Base-by-base conservation (phyloP, 768 basidiomycete species). In the Boletus barrowsii region DNA sequence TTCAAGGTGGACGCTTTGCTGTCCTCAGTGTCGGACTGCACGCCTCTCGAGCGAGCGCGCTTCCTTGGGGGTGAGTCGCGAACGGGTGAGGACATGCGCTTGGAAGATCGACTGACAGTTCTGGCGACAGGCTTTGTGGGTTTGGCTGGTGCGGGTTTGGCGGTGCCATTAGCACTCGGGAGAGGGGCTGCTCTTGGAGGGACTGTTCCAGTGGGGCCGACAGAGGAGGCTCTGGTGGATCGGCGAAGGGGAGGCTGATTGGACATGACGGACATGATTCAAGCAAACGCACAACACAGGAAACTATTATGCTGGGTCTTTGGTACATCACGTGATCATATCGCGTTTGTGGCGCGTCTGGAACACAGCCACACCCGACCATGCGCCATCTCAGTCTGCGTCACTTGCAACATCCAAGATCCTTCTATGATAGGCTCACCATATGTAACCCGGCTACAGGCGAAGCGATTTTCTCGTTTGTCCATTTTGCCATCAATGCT, bases 371-470 rank as follows among this genome's bases (percentile, higher is more conserved):
- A 62, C 62, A 48, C 1, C 2, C 5, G 7, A 32, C 36, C 35
- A 66, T 64, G 61, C 36, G 18, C 26, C 53, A 20, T 17, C 37
- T 35, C 14, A 22, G 2, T 22, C 47, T 43, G 14, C 49, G 53
- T 24, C 58, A 55, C 26, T 67, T 17, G 35, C 35, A 36, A 36
- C 35, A 36, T 36, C 35, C 35, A 36, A 17, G 35, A 22, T 22
- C 22, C 22, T 22, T 22, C 22, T 22, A 3, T 22, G 22, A 22
- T 49, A 86, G 83, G 18, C 76, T 87, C 49, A 62, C 65, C 15
- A 80, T 91, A 9, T 64, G 65, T 42, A 89, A 90, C 67, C 89
- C 90, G 11, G 87, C 90, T 3, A 88, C 79, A 1, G 83, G 86
- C 30, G 72, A 84, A 50, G 63, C 73, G 13, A 64, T 90, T 33